Conservation (phyloP, 768 basidiomycete genomes). For the Astraeus odoratus region DNA sequence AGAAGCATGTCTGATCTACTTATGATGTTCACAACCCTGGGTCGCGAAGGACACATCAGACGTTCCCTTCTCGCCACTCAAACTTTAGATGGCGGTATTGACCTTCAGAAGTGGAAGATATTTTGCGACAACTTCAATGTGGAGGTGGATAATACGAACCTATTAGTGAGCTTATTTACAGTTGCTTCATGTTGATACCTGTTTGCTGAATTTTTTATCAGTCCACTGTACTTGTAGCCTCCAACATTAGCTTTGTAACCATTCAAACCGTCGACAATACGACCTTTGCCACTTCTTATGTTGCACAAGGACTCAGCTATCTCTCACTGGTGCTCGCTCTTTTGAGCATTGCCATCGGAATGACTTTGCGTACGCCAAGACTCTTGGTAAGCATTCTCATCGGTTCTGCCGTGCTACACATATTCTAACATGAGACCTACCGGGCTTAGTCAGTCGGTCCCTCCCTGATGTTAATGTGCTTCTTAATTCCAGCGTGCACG, state of each 20-base stretch:
- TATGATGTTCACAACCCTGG: too few species aligned
- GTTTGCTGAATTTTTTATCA: conserved; percentile 10
- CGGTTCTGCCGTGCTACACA: neutral
- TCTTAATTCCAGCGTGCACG: too few species aligned
- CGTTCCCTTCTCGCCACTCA: too few species aligned
- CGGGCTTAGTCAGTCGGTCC: neutral
- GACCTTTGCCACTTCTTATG: neutral
- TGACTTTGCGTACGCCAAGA: neutral
- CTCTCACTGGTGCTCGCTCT: neutral
- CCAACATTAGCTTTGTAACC: conserved; percentile 46
- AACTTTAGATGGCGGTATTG: too few species aligned
- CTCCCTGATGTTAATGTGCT: too few species aligned
- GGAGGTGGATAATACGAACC: too few species aligned
- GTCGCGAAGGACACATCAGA: too few species aligned
- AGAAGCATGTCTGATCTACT: too few species aligned
- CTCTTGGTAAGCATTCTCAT: neutral
- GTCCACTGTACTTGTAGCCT: conserved; percentile 44
- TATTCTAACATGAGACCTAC: neutral
- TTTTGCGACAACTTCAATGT: too few species aligned
- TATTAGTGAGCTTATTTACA: too few species aligned
- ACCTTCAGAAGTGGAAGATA: too few species aligned
- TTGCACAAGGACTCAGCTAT: neutral
- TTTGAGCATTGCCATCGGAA: neutral
- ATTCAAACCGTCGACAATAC: conserved; percentile 32
- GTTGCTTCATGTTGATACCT: too few species aligned